Evolutionary conservation across 78 protist species (phyloP).

Genomic region (Dictyostelium brefeldianum): DNA sequence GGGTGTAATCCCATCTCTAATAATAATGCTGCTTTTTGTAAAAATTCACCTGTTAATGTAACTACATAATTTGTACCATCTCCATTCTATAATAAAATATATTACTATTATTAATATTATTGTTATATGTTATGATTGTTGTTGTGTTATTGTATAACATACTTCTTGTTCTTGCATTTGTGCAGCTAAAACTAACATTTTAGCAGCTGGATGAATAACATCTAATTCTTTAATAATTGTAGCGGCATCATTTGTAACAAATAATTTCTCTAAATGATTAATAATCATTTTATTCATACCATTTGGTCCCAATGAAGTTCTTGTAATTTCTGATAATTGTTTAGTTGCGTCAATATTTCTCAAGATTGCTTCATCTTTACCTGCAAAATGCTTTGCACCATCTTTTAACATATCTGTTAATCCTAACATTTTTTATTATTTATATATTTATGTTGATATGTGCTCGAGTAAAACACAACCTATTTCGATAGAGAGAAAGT

Average conservation of each 20-base stretch:
- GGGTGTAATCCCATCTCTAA: slow-evolving; percentile 95
- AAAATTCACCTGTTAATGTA: slow-evolving; percentile 98
- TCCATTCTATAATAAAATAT: slow-evolving; percentile 88
- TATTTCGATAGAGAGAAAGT: neutral
- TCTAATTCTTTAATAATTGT: slow-evolving; percentile 98
- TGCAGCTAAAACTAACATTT: slow-evolving; percentile 96
- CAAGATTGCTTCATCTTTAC: slow-evolving; percentile 97
- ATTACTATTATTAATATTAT: too few relatives aligned
- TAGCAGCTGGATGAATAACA: slow-evolving; percentile 99
- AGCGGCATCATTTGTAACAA: slow-evolving; percentile 99
- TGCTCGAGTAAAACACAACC: neutral
- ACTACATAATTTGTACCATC: slow-evolving; percentile 99
- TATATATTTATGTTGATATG: neutral
- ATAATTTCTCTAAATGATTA: slow-evolving; percentile 98
- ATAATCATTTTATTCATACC: slow-evolving; percentile 99
- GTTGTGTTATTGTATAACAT: neutral
- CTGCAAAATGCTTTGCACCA: slow-evolving; percentile 88
- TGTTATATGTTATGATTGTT: too few relatives aligned
- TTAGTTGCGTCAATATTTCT: slow-evolving; percentile 97
- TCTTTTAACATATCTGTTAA: slow-evolving; percentile 88
- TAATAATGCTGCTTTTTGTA: slow-evolving; percentile 94
- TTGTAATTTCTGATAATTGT: slow-evolving; percentile 93
- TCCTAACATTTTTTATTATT: slow-evolving; percentile 32
- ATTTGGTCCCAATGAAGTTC: slow-evolving; percentile 99
- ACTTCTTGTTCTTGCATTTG: slow-evolving; percentile 97